These are phyloP conservation scores for Coix lacrymajobi DNA, from an alignment of 176 grass and related monocot genomes.

Conservation along the genomic window DNA sequence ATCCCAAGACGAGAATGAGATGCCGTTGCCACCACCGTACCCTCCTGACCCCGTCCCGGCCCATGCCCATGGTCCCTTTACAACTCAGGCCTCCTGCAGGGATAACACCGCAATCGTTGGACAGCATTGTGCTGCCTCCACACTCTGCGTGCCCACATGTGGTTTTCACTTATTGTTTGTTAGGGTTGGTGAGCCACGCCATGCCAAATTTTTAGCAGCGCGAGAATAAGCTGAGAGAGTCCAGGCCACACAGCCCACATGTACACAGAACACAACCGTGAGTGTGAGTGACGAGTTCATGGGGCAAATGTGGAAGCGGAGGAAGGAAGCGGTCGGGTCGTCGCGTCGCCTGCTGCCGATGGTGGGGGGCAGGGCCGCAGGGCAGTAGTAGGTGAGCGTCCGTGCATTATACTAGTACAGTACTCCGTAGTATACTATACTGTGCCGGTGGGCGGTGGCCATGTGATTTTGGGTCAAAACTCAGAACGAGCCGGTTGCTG, in stretches of 20 bases:
- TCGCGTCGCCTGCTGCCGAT: neutral
- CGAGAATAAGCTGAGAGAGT: neutral
- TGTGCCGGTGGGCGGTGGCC: neutral
- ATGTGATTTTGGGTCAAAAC: slow-evolving; percentile 34
- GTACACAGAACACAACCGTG: neutral
- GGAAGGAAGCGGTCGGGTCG: neutral
- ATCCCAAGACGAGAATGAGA: slow-evolving; percentile 32
- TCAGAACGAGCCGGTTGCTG: slow-evolving; percentile 11
- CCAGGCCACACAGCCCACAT: neutral
- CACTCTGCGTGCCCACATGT: slow-evolving; percentile 24
- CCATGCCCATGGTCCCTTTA: slow-evolving; percentile 30
- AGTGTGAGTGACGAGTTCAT: neutral
- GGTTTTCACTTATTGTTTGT: neutral
- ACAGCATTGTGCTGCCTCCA: neutral
- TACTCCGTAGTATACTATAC: neutral
- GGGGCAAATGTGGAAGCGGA: slow-evolving; percentile 18
- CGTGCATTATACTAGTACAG: slow-evolving; percentile 1
- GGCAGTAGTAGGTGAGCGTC: slow-evolving; percentile 10
- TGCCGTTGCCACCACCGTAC: slow-evolving; percentile 22
- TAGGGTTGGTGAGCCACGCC: slow-evolving; percentile 25
- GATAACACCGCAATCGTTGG: slow-evolving; percentile 32
- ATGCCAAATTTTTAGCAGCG: neutral
- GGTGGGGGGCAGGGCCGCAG: neutral
- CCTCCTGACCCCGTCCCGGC: neutral
- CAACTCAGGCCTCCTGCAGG: slow-evolving; percentile 11